These are phyloP conservation scores for Amauroascus niger DNA, from an alignment of 2,329 filamentous ascomycete species.

Conservation along the genomic window DNA sequence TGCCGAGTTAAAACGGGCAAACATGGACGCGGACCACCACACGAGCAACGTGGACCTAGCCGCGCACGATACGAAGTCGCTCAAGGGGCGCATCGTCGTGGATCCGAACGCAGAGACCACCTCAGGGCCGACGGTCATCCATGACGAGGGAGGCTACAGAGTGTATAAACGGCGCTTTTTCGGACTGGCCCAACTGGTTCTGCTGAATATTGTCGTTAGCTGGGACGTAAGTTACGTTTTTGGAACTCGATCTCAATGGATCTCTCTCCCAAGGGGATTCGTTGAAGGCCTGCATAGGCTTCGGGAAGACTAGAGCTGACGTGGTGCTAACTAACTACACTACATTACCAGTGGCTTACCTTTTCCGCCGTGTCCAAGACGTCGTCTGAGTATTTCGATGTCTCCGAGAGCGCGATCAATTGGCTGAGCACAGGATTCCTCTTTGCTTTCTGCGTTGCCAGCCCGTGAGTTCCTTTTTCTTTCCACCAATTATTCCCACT, in stretches of 20 bases:
- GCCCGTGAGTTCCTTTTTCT: constrained; percentile 46
- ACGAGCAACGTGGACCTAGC: not conserved
- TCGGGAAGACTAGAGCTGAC: not conserved
- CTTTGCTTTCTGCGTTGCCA: constrained; percentile 67
- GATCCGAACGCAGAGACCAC: not conserved
- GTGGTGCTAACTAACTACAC: no score
- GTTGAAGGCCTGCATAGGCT: no score
- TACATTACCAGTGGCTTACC: constrained; percentile 91
- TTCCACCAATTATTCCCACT: not conserved
- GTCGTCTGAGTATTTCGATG: constrained; percentile 64
- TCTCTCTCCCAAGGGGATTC: no score
- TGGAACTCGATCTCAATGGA: no score
- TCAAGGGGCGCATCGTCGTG: not conserved
- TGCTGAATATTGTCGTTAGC: constrained; percentile 86
- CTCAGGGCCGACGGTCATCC: not conserved
- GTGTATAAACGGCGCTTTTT: constrained; percentile 85
- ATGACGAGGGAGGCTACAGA: constrained; percentile 30
- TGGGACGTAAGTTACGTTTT: constrained; percentile 87
- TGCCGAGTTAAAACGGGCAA: no score
- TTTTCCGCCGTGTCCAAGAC: constrained; percentile 73
- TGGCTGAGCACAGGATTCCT: constrained; percentile 86
- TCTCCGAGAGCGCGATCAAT: constrained; percentile 69
- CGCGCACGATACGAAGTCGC: not conserved
- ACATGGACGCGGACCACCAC: constrained; percentile 4
- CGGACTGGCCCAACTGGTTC: constrained; percentile 68